Conservation (phyloP, 108 stramenopile species). For the Bacterosira constricta region DNA sequence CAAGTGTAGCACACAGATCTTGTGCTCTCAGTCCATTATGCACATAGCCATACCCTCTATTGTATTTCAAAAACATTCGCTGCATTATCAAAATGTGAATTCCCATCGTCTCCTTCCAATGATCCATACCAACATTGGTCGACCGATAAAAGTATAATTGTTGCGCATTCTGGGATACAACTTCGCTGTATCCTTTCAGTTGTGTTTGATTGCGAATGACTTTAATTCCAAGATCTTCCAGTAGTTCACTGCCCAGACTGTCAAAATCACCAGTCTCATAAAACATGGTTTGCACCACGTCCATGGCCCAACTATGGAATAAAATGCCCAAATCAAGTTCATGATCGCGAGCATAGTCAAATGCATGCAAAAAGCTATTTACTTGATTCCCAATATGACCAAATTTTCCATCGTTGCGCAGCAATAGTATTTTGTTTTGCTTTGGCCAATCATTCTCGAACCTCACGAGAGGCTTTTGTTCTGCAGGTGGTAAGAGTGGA, state of each 20-base stretch:
- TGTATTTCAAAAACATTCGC: slow-evolving; percentile 22
- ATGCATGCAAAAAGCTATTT: slow-evolving; percentile 28
- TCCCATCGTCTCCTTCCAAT: slow-evolving; percentile 17
- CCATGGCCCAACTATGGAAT: slow-evolving; percentile 33
- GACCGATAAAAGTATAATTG: slow-evolving; percentile 30
- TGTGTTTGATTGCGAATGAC: slow-evolving; percentile 14
- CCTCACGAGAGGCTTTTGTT: not conserved
- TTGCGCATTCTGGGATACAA: slow-evolving; percentile 1
- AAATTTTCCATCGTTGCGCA: slow-evolving; percentile 2
- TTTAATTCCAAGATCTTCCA: slow-evolving; percentile 21
- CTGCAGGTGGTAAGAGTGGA: not conserved
- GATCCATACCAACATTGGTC: not conserved
- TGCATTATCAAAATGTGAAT: slow-evolving; percentile 29
- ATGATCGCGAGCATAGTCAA: slow-evolving; percentile 33
- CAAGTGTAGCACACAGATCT: slow-evolving; percentile 4
- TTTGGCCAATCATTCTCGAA: not conserved
- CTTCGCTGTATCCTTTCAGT: not conserved
- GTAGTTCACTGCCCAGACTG: not conserved
- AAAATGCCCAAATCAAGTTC: slow-evolving; percentile 24
- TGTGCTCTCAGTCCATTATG: slow-evolving; percentile 1
- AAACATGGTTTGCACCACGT: slow-evolving; percentile 12
- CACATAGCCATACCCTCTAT: slow-evolving; percentile 17
- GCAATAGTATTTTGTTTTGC: not conserved
- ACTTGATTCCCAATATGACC: slow-evolving; percentile 33
- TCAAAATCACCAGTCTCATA: slow-evolving; percentile 7